phyloP scores from a whole-genome alignment of 768 basidiomycete genomes.

The Amanita subjunquillea region DNA sequence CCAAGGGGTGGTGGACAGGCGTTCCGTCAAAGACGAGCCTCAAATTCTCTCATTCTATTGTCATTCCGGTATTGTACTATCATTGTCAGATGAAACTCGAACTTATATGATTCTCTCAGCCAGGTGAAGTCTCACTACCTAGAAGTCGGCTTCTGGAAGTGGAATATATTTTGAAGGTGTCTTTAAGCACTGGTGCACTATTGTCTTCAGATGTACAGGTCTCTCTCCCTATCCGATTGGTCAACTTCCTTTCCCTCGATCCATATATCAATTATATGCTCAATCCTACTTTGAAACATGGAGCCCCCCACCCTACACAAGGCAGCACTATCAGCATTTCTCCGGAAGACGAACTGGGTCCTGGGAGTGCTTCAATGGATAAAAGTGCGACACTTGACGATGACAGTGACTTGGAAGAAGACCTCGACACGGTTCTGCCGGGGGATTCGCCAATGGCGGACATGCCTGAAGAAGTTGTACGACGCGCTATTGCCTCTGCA shows the following conservation, averaged over 20 bases:
- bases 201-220: conserved; percentile 56
- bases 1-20: conserved; percentile 87
- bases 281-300: conserved; percentile 1
- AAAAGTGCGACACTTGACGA: neutral
- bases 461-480: conserved; percentile 22
- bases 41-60: conserved; percentile 59
- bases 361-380: neutral
- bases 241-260: conserved; percentile 83
- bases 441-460: neutral
- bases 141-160: conserved; percentile 70
- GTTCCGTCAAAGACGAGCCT: conserved; percentile 50
- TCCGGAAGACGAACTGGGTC: neutral
- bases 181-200: conserved; percentile 43
- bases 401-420: neutral
- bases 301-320: neutral
- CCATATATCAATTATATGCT: conserved; percentile 43
- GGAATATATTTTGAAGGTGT: conserved; percentile 59
- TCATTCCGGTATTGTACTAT: conserved; percentile 57
- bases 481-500: conserved; percentile 20
- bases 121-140: conserved; percentile 58
- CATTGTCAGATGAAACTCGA: neutral
- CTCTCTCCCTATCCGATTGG: conserved; percentile 62
- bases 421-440: neutral
- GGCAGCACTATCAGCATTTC: neutral
- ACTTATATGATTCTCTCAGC: conserved; percentile 25